These are phyloP conservation scores for Ceratobasidium sp. DNA, from an alignment of 1,284 basidiomycete species.

Conservation along the genomic window DNA sequence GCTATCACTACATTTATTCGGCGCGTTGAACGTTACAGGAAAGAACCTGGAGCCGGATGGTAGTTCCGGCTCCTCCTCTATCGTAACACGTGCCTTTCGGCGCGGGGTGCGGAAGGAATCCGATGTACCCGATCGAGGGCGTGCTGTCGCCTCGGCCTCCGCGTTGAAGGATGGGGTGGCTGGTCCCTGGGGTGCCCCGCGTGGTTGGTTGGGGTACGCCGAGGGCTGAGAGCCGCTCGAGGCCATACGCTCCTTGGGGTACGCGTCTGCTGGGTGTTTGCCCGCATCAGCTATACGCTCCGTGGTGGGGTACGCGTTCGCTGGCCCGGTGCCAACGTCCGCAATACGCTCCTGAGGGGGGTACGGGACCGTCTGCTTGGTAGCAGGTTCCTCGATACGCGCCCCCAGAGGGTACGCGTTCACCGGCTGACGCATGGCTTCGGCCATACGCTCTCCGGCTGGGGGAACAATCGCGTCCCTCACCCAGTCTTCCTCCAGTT, in stretches of 20 bases:
- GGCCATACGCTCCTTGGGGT: constrained; percentile 22
- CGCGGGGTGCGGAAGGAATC: no score
- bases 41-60: no score
- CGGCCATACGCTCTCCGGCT: neutral
- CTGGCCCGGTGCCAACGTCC: neutral
- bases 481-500: neutral
- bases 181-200: neutral
- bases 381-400: neutral
- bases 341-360: constrained; percentile 1
- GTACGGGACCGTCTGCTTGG: neutral
- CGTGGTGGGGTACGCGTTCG: neutral
- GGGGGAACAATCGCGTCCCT: neutral
- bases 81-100: neutral
- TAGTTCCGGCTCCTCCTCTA: neutral
- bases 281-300: neutral
- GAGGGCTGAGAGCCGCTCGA: neutral
- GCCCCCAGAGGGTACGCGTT: neutral
- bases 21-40: no score
- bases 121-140: no score
- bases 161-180: neutral
- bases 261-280: neutral
- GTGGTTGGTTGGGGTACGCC: neutral
- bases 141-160: neutral
- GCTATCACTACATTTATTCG: neutral
- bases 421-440: neutral